phyloP scores from a whole-genome alignment of 2,329 filamentous ascomycete genomes.

The Malbranchea zuffiana region DNA sequence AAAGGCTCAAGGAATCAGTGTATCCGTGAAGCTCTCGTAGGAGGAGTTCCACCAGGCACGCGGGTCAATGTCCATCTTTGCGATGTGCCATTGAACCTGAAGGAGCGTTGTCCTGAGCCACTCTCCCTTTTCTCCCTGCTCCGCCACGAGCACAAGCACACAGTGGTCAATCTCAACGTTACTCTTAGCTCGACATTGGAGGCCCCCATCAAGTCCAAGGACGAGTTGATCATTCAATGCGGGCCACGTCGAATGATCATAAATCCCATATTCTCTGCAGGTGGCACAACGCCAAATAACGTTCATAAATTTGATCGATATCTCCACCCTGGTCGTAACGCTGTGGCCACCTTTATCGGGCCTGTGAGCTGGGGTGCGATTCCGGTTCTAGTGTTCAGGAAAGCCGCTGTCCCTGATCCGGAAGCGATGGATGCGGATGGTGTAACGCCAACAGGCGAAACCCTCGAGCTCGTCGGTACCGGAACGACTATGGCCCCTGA shows the following conservation, averaged over 20 bases:
- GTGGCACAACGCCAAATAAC: slow-evolving; percentile 86
- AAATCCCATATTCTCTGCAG: slow-evolving; percentile 80
- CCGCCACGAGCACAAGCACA: slow-evolving; percentile 89
- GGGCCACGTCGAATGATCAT: slow-evolving; percentile 77
- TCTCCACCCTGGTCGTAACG: slow-evolving; percentile 79
- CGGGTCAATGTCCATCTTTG: slow-evolving; percentile 69
- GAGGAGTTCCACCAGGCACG: slow-evolving; percentile 73
- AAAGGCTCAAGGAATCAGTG: slow-evolving; percentile 67
- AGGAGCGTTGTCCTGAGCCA: slow-evolving; percentile 45
- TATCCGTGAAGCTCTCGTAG: slow-evolving; percentile 73
- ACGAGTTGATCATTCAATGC: slow-evolving; percentile 82
- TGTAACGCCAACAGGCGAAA: slow-evolving; percentile 32
- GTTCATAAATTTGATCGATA: slow-evolving; percentile 95
- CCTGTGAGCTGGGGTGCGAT: slow-evolving; percentile 90
- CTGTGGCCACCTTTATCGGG: slow-evolving; percentile 79
- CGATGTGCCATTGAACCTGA: slow-evolving; percentile 45
- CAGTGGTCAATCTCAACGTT: slow-evolving; percentile 79
- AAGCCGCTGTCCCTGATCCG: slow-evolving; percentile 23
- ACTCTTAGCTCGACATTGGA: slow-evolving; percentile 68
- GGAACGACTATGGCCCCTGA: slow-evolving; percentile 77
- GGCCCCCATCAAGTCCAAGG: slow-evolving; percentile 76
- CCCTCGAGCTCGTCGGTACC: slow-evolving; percentile 66
- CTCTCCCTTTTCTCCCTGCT: slow-evolving; percentile 75
- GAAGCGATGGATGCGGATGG: slow-evolving; percentile 35
- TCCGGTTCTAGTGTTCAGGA: slow-evolving; percentile 78